Percentiles rank a stretch among this genome's conserved stretches.
These are phyloP conservation scores for Osmanthus fragrans DNA, from an alignment of 257 asterid genomes.

Conservation along the genomic window DNA sequence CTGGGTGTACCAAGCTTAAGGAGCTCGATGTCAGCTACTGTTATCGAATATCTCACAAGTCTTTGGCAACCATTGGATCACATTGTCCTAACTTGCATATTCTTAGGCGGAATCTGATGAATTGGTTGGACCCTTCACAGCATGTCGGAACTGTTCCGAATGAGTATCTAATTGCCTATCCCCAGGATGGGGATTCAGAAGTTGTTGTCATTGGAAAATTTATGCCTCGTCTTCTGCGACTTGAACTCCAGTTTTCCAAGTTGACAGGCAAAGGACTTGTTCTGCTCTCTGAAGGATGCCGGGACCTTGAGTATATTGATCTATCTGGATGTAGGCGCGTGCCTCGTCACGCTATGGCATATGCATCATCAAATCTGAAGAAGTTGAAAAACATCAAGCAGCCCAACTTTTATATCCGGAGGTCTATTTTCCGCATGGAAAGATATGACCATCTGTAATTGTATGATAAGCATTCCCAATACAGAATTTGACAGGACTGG, in stretches of 20 bases:
- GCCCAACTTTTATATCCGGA: conserved; percentile 72
- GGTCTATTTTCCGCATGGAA: conserved; percentile 55
- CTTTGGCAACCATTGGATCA: conserved; percentile 58
- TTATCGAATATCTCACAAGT: conserved; percentile 70
- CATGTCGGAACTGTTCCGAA: conserved; percentile 54
- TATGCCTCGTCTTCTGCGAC: conserved; percentile 66
- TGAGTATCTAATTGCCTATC: conserved; percentile 64
- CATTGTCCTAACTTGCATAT: conserved; percentile 47
- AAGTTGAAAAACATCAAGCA: conserved; percentile 56
- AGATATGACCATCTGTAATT: conserved; percentile 81
- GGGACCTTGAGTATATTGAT: conserved; percentile 63
- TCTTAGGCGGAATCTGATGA: conserved; percentile 69
- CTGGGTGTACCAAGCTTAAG: conserved; percentile 61
- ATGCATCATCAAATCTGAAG: conserved; percentile 53
- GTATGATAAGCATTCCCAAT: conserved; percentile 83
- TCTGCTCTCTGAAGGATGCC: conserved; percentile 64
- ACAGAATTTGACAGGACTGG: conserved; percentile 55
- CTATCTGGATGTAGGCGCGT: conserved; percentile 72
- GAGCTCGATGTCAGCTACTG: conserved; percentile 87
- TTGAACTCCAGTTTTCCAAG: conserved; percentile 70
- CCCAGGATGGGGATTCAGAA: conserved; percentile 86
- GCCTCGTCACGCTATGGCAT: conserved; percentile 60
- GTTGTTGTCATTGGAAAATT: conserved; percentile 72
- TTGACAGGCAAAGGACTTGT: conserved; percentile 69
- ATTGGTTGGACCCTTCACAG: conserved; percentile 74